phyloP scores from a whole-genome alignment of 2,329 filamentous ascomycete species.

The Shiraia bambusicola region DNA sequence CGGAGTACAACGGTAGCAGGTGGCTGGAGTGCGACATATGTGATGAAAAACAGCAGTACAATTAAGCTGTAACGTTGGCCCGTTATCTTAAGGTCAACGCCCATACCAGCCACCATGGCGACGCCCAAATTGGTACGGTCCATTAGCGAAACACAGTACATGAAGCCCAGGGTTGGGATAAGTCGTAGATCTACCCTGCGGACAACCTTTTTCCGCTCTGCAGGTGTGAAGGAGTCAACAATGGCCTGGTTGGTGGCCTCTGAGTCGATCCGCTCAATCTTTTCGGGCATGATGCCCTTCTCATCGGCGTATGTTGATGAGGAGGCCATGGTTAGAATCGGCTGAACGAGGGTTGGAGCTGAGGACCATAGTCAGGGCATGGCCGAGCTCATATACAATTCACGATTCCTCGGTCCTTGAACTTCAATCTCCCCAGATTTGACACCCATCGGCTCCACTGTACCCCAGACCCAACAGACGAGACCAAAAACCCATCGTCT shows the following conservation, averaged over 20 bases:
- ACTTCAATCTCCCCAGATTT: conserved; percentile 15
- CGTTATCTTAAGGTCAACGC: conserved; percentile 31
- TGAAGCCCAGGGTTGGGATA: conserved; percentile 43
- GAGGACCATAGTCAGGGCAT: not conserved
- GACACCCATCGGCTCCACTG: conserved; percentile 8
- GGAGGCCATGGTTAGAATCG: conserved; percentile 12
- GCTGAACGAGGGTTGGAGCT: not conserved
- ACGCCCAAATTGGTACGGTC: conserved; percentile 45
- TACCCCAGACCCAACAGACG: conserved; percentile 13
- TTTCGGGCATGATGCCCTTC: conserved; percentile 14
- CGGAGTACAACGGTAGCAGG: conserved; percentile 26
- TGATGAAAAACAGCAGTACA: conserved; percentile 29
- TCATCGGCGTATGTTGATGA: conserved; percentile 17
- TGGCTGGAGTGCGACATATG: conserved; percentile 26
- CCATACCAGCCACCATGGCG: conserved; percentile 37
- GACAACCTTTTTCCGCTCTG: conserved; percentile 27
- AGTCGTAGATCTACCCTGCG: conserved; percentile 42
- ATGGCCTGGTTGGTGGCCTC: conserved; percentile 14
- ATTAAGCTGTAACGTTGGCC: conserved; percentile 25
- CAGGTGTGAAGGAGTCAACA: conserved; percentile 22
- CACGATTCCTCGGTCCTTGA: conserved; percentile 1
- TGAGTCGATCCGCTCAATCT: conserved; percentile 22
- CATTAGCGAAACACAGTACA: conserved; percentile 45
- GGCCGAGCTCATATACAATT: conserved; percentile 10
- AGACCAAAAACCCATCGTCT: not conserved